Percentiles rank a stretch among this genome's conserved stretches.
phyloP scores from a whole-genome alignment of 1,139 yeast species.

The Kodamaea alishanica region DNA sequence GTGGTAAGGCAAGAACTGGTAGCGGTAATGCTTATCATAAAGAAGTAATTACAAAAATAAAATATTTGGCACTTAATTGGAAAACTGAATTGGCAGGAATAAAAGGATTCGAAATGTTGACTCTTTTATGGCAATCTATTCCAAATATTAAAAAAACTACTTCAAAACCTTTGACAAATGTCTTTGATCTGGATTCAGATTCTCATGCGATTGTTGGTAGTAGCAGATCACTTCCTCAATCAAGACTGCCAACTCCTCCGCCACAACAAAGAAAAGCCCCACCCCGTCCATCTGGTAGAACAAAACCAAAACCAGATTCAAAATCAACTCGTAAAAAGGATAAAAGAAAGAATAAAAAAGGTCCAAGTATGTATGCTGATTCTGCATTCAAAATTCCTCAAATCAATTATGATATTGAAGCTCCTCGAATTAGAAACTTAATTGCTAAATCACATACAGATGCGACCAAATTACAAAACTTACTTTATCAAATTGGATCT shows the following conservation, averaged over 20 bases:
- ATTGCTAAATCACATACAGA: slow-evolving; percentile 77
- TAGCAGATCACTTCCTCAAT: slow-evolving; percentile 3
- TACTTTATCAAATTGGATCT: slow-evolving; percentile 53
- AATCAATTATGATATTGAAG: slow-evolving; percentile 66
- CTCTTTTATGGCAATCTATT: slow-evolving; percentile 40
- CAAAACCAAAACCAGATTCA: slow-evolving; percentile 1
- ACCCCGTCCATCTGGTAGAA: slow-evolving; percentile 24
- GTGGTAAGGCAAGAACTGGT: slow-evolving; percentile 35
- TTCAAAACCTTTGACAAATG: slow-evolving; percentile 6
- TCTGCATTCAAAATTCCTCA: slow-evolving; percentile 59
- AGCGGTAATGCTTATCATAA: slow-evolving; percentile 40
- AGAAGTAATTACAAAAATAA: slow-evolving; percentile 44
- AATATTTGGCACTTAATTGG: slow-evolving; percentile 62
- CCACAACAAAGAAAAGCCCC: slow-evolving; percentile 15
- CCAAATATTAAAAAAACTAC: slow-evolving; percentile 17
- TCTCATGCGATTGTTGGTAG: too few relatives aligned
- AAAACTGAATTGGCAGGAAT: slow-evolving; percentile 49
- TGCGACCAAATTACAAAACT: slow-evolving; percentile 68
- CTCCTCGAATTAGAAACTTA: slow-evolving; percentile 63
- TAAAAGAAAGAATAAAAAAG: slow-evolving; percentile 17
- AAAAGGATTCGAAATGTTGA: slow-evolving; percentile 50
- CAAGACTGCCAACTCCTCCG: slow-evolving; percentile 2
- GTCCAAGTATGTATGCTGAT: slow-evolving; percentile 44
- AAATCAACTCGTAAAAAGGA: slow-evolving; percentile 8
- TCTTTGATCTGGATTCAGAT: slow-evolving; percentile 6